phyloP scores from a whole-genome alignment of 2,329 filamentous ascomycete species.

The Stagonosporopsis rhizophila region DNA sequence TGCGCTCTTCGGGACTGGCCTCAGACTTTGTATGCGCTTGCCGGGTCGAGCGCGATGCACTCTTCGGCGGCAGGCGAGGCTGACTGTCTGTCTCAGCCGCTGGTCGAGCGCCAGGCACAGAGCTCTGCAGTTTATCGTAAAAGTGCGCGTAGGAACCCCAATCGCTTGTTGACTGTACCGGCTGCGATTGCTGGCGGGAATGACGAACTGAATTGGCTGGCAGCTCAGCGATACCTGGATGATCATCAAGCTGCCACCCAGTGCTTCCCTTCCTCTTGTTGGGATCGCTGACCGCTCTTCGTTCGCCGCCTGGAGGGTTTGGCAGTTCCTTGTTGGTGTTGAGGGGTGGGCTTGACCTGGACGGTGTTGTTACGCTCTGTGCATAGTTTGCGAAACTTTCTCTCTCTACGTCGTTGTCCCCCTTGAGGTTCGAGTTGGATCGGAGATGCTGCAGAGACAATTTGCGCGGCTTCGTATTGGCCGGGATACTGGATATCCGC shows the following conservation, averaged over 20 bases:
- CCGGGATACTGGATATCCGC: constrained; percentile 45
- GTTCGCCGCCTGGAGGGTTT: constrained; percentile 30
- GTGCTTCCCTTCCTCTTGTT: constrained; percentile 15
- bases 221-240: constrained; percentile 32
- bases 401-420: constrained; percentile 20
- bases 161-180: constrained; percentile 22
- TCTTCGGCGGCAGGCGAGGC: neutral
- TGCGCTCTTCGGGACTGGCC: neutral
- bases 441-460: constrained; percentile 37
- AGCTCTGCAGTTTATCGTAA: constrained; percentile 10
- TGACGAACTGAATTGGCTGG: constrained; percentile 39
- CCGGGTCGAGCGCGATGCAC: neutral
- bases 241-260: constrained; percentile 18
- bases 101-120: neutral
- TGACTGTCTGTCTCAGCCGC: neutral
- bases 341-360: constrained; percentile 26
- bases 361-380: constrained; percentile 17
- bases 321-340: constrained; percentile 45
- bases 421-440: constrained; percentile 20
- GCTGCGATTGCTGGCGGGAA: constrained; percentile 44
- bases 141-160: constrained; percentile 15
- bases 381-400: constrained; percentile 18
- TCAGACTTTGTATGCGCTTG: neutral
- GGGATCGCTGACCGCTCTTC: constrained; percentile 26
- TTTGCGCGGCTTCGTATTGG: constrained; percentile 42